Conservation (phyloP, 192 early-diverging fungal genomes). For the Bifiguratus adelaidae region DNA sequence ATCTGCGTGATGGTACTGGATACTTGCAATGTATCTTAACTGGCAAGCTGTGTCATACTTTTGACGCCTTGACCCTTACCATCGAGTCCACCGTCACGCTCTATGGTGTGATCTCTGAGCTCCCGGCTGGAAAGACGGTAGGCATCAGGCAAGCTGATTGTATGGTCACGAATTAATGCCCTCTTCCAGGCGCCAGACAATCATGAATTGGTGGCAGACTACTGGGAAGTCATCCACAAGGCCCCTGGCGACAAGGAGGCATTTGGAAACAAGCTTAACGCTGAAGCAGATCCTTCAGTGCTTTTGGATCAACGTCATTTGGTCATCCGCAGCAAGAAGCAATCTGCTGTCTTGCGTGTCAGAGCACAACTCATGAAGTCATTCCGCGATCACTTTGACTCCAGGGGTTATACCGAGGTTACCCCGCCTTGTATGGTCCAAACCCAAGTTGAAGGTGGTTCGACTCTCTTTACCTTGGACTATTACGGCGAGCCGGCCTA, state of each 20-base stretch:
- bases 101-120: slow-evolving; percentile 75
- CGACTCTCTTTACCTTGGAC: slow-evolving; percentile 87
- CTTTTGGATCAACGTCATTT: slow-evolving; percentile 92
- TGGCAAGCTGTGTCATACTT: slow-evolving; percentile 84
- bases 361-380: slow-evolving; percentile 79
- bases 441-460: slow-evolving; percentile 98
- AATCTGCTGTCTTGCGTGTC: slow-evolving; percentile 77
- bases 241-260: slow-evolving; percentile 94
- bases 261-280: slow-evolving; percentile 81
- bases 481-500: slow-evolving; percentile 97
- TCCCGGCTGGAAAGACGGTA: slow-evolving; percentile 89
- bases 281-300: slow-evolving; percentile 80
- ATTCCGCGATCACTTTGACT: slow-evolving; percentile 93
- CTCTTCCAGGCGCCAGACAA: slow-evolving; percentile 81
- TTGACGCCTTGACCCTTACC: slow-evolving; percentile 87
- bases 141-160: background rate
- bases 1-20: slow-evolving; percentile 91
- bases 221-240: slow-evolving; percentile 88
- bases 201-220: slow-evolving; percentile 92
- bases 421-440: slow-evolving; percentile 99
- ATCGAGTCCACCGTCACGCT: slow-evolving; percentile 88
- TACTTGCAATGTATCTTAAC: slow-evolving; percentile 90
- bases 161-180: background rate
- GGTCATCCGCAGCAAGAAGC: slow-evolving; percentile 87
- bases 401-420: slow-evolving; percentile 70